Evolutionary conservation across 2,329 filamentous ascomycete species (phyloP).

Genomic region (Colletotrichum trifolii): DNA sequence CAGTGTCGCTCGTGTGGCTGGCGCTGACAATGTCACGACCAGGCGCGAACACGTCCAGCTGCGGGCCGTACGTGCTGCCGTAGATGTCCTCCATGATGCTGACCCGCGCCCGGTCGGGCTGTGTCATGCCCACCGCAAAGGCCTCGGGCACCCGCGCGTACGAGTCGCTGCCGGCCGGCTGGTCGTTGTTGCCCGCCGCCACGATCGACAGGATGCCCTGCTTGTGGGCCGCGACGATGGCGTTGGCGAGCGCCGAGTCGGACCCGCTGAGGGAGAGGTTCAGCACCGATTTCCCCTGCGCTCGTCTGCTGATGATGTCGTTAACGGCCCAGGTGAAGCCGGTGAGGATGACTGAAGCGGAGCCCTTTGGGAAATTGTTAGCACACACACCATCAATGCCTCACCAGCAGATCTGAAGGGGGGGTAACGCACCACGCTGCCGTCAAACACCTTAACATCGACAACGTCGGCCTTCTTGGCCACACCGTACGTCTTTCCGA

Average conservation of each 20-base stretch:
- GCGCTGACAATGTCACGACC: slow-evolving; percentile 53
- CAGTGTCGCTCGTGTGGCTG: slow-evolving; percentile 53
- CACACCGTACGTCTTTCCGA: slow-evolving; percentile 45
- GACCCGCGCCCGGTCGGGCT: slow-evolving; percentile 23
- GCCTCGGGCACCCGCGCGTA: slow-evolving; percentile 53
- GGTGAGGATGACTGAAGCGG: slow-evolving; percentile 37
- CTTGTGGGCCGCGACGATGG: slow-evolving; percentile 51
- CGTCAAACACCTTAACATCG: slow-evolving; percentile 45
- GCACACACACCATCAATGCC: not conserved
- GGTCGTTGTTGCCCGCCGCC: slow-evolving; percentile 64
- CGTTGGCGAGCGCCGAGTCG: slow-evolving; percentile 66
- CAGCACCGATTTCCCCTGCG: slow-evolving; percentile 46
- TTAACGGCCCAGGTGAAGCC: slow-evolving; percentile 43
- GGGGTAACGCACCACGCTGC: slow-evolving; percentile 41
- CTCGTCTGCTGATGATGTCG: slow-evolving; percentile 38
- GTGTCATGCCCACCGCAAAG: slow-evolving; percentile 44
- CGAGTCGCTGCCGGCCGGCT: slow-evolving; percentile 49
- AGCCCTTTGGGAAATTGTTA: not conserved
- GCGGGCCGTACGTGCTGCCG: slow-evolving; percentile 52
- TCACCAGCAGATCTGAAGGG: slow-evolving; percentile 33
- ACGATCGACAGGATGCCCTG: slow-evolving; percentile 63
- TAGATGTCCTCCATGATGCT: slow-evolving; percentile 55
- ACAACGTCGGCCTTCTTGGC: slow-evolving; percentile 43
- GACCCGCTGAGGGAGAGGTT: slow-evolving; percentile 55
- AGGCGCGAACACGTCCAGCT: slow-evolving; percentile 32